phyloP scores from a whole-genome alignment of 352 stramenopile species.

The Albugo candida region DNA sequence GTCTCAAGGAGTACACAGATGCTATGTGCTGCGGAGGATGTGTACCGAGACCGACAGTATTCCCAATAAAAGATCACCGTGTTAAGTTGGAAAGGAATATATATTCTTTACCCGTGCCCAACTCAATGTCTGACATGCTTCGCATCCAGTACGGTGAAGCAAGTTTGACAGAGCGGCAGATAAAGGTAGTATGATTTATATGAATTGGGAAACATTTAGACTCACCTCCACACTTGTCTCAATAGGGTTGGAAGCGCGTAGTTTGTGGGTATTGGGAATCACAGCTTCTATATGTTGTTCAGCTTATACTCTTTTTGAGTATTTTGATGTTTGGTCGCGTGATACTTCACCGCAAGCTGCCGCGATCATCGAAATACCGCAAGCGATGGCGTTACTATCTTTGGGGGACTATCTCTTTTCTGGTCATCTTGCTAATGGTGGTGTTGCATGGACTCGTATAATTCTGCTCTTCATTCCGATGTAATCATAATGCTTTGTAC shows the following conservation, averaged over 20 bases:
- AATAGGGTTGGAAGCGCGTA: slow-evolving; percentile 55
- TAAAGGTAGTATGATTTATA: slow-evolving; percentile 24
- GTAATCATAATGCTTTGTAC: too few relatives aligned
- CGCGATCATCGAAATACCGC: too few relatives aligned
- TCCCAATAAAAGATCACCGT: slow-evolving; percentile 26
- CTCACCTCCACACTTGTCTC: not conserved
- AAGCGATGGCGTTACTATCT: too few relatives aligned
- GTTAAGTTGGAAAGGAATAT: slow-evolving; percentile 21
- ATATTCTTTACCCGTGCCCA: slow-evolving; percentile 35
- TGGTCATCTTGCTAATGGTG: too few relatives aligned
- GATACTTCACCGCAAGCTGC: too few relatives aligned
- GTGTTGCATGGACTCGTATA: too few relatives aligned
- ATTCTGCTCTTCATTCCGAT: too few relatives aligned
- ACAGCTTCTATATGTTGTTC: slow-evolving; percentile 33
- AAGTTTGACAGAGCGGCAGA: slow-evolving; percentile 34
- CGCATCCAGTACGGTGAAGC: slow-evolving; percentile 43
- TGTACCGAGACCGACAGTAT: slow-evolving; percentile 33
- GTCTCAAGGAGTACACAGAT: slow-evolving; percentile 31
- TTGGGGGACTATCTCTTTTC: too few relatives aligned
- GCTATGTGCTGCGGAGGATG: slow-evolving; percentile 63
- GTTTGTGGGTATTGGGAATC: slow-evolving; percentile 60
- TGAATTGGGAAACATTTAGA: not conserved
- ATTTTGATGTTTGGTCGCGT: too few relatives aligned
- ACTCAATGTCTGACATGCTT: slow-evolving; percentile 32
- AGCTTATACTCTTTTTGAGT: slow-evolving; percentile 11